Percentiles rank a stretch among this genome's conserved stretches.
phyloP scores from a whole-genome alignment of 208 protist species.

The Trypanosoma mega region DNA sequence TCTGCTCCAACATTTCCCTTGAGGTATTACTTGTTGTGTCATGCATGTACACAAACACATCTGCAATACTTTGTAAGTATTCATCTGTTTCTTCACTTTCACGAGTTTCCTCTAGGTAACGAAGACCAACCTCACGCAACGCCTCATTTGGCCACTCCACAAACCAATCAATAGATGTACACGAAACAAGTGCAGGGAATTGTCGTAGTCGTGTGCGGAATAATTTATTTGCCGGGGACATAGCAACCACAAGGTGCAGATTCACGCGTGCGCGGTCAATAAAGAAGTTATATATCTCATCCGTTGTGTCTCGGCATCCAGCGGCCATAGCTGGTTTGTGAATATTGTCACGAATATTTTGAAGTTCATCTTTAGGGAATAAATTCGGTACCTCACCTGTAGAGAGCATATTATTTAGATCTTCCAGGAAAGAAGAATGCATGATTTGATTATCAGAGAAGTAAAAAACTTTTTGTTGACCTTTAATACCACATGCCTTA shows the following conservation, averaged over 20 bases:
- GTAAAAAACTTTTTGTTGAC: slow-evolving; percentile 96
- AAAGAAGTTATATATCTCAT: slow-evolving; percentile 96
- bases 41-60: slow-evolving; percentile 95
- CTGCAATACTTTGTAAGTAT: slow-evolving; percentile 72
- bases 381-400: slow-evolving; percentile 98
- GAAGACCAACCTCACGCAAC: slow-evolving; percentile 93
- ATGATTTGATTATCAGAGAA: slow-evolving; percentile 98
- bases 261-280: slow-evolving; percentile 94
- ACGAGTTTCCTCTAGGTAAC: slow-evolving; percentile 79
- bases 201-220: slow-evolving; percentile 97
- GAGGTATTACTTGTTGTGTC: slow-evolving; percentile 84
- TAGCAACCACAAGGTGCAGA: slow-evolving; percentile 96
- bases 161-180: slow-evolving; percentile 99
- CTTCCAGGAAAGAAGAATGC: slow-evolving; percentile 95
- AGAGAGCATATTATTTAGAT: slow-evolving; percentile 98
- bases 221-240: slow-evolving; percentile 95
- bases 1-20: slow-evolving; percentile 91
- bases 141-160: slow-evolving; percentile 97
- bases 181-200: slow-evolving; percentile 98
- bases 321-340: slow-evolving; percentile 84
- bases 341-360: slow-evolving; percentile 92
- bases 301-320: slow-evolving; percentile 88
- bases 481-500: slow-evolving; percentile 92
- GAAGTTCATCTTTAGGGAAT: slow-evolving; percentile 95
- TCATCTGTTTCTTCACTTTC: slow-evolving; percentile 89